phyloP scores from a whole-genome alignment of 306 rosid genomes.

The Trichosanthes truncata region DNA sequence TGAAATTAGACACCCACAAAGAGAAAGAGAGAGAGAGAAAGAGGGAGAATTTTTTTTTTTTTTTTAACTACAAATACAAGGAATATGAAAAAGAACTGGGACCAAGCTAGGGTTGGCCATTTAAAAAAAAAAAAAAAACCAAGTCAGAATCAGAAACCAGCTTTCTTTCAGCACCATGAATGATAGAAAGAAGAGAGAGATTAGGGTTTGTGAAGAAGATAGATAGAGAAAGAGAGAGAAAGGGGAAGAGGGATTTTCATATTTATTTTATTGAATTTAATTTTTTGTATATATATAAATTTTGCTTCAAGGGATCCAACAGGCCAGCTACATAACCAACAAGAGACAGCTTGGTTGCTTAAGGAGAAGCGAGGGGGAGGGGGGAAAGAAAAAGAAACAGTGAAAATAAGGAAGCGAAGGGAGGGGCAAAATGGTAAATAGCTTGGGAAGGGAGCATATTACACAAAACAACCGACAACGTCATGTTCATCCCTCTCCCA shows the following conservation, averaged over 20 bases:
- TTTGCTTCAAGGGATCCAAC: conserved; percentile 28
- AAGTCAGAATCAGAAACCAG: background rate
- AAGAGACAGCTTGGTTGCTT: conserved; percentile 65
- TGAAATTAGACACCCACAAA: background rate
- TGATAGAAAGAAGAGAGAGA: background rate
- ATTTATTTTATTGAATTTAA: too few relatives aligned
- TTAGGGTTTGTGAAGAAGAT: conserved; percentile 1
- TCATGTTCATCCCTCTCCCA: conserved; percentile 60
- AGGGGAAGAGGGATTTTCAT: background rate
- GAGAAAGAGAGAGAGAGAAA: background rate
- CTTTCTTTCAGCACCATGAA: background rate
- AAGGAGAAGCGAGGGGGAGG: conserved; percentile 33
- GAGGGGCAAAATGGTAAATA: background rate
- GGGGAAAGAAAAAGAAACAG: background rate
- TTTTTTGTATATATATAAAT: background rate
- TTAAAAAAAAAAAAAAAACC: background rate
- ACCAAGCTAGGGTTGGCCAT: background rate
- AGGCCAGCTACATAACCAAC: conserved; percentile 30
- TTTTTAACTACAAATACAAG: background rate
- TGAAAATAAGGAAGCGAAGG: too few relatives aligned
- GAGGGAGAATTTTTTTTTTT: background rate
- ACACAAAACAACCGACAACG: conserved; percentile 53
- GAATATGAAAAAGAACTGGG: background rate
- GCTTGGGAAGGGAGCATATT: background rate
- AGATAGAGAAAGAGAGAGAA: conserved; percentile 5